Conservation (phyloP, 768 basidiomycete genomes). For the Chlorophyllum brunneum region DNA sequence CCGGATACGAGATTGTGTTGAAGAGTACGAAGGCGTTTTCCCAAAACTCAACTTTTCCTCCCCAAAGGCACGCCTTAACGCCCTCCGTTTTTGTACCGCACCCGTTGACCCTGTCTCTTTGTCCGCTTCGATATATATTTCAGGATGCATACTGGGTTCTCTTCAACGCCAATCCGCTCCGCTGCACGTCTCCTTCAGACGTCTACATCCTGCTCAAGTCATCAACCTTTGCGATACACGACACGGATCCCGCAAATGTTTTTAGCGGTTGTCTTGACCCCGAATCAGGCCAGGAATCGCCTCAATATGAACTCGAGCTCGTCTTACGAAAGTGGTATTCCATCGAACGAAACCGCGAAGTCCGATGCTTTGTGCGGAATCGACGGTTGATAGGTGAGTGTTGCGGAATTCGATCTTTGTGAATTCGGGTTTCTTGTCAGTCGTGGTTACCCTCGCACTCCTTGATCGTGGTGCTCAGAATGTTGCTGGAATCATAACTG, state of each 20-base stretch:
- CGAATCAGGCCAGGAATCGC: slow-evolving; percentile 4
- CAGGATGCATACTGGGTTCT: slow-evolving; percentile 93
- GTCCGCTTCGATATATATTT: not conserved
- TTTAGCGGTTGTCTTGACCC: slow-evolving; percentile 58
- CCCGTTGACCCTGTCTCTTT: not conserved
- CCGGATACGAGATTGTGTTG: slow-evolving; percentile 61
- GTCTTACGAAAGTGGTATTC: slow-evolving; percentile 90
- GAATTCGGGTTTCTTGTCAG: no score
- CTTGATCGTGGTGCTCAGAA: not conserved
- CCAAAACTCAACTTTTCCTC: slow-evolving; percentile 96
- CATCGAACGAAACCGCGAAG: slow-evolving; percentile 78
- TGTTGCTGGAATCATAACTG: not conserved
- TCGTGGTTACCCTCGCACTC: not conserved
- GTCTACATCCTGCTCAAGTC: slow-evolving; percentile 92
- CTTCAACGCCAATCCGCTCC: slow-evolving; percentile 77
- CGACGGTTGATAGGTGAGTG: slow-evolving; percentile 66
- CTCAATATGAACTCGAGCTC: slow-evolving; percentile 68
- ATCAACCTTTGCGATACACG: slow-evolving; percentile 85
- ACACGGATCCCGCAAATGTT: slow-evolving; percentile 53
- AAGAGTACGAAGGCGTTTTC: slow-evolving; percentile 78
- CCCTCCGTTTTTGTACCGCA: not conserved
- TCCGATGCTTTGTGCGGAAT: slow-evolving; percentile 86
- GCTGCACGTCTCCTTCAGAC: slow-evolving; percentile 85
- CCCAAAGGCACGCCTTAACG: slow-evolving; percentile 59
- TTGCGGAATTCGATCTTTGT: no score